Conservation (phyloP, 2,329 filamentous ascomycete genomes). For the Sporothrix brunneoviolacea region DNA sequence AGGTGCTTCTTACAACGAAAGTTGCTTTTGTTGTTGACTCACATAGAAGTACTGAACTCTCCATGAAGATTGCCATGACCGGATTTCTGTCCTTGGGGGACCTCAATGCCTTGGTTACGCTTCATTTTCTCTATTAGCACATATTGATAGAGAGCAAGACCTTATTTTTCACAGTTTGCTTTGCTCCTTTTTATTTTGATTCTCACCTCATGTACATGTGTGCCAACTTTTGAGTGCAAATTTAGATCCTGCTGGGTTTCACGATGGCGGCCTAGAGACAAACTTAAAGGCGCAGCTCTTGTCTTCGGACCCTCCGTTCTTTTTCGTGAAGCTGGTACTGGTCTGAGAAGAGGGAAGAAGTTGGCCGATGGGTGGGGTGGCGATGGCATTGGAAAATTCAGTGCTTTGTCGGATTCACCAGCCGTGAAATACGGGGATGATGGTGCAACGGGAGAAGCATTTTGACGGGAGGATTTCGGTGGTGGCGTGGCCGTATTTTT, state of each 20-base stretch:
- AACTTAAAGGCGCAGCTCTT: not conserved
- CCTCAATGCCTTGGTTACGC: too few relatives aligned
- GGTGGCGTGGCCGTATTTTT: not conserved
- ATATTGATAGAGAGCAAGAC: too few relatives aligned
- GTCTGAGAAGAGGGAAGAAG: slow-evolving; percentile 9
- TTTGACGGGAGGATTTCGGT: not conserved
- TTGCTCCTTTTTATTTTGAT: too few relatives aligned
- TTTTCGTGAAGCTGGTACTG: not conserved
- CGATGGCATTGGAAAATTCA: not conserved
- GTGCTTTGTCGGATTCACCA: not conserved
- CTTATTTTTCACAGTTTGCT: too few relatives aligned
- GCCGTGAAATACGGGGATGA: not conserved
- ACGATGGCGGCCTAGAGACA: not conserved
- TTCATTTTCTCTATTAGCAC: too few relatives aligned
- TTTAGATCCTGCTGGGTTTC: not conserved
- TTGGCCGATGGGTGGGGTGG: slow-evolving; percentile 9
- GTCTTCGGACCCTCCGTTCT: not conserved
- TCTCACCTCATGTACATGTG: too few relatives aligned
- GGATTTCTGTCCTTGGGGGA: too few relatives aligned
- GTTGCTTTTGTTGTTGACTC: too few relatives aligned
- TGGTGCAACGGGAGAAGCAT: not conserved
- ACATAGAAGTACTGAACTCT: too few relatives aligned
- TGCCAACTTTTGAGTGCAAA: not conserved
- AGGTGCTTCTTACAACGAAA: too few relatives aligned
- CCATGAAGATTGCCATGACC: too few relatives aligned